Percentiles rank a stretch among this genome's conserved stretches.
Conservation (phyloP, 1,139 yeast genomes). For the Neolecta irregularis region DNA sequence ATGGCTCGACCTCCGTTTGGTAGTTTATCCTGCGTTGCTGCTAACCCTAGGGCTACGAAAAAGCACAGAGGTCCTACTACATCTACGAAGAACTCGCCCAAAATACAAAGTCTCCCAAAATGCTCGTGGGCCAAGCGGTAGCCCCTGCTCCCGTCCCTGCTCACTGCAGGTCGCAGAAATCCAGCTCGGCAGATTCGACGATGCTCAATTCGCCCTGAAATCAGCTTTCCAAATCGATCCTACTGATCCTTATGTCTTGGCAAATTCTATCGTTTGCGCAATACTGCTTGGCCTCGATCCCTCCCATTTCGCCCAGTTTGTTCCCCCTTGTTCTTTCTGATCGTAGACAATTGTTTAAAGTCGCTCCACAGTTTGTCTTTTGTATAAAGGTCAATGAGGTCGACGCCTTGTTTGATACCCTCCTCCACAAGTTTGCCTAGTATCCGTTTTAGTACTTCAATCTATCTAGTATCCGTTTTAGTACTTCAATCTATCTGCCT, state of each 20-base stretch:
- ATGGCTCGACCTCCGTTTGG: constrained; percentile 39
- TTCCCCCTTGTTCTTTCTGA: no score
- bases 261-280: constrained; percentile 42
- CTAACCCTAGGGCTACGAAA: constrained; percentile 35
- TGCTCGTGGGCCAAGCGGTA: constrained; percentile 33
- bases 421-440: no score
- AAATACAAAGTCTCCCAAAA: constrained; percentile 31
- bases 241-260: constrained; percentile 37
- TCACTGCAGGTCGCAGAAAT: no score
- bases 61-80: constrained; percentile 47
- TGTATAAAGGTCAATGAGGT: no score
- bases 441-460: no score
- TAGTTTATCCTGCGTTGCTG: constrained; percentile 20
- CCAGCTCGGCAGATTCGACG: constrained; percentile 33
- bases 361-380: no score
- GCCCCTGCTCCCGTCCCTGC: no score
- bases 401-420: no score
- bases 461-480: no score
- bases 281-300: constrained; percentile 29
- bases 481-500: no score
- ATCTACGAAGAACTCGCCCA: constrained; percentile 56
- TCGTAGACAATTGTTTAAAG: no score
- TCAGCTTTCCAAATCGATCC: constrained; percentile 31
- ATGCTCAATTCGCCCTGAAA: constrained; percentile 31
- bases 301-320: neutral